A percentile compares a stretch with the other conserved stretches of the same genome.
phyloP scores from a whole-genome alignment of 2,329 filamentous ascomycete species.

The Aspergillus sp. region DNA sequence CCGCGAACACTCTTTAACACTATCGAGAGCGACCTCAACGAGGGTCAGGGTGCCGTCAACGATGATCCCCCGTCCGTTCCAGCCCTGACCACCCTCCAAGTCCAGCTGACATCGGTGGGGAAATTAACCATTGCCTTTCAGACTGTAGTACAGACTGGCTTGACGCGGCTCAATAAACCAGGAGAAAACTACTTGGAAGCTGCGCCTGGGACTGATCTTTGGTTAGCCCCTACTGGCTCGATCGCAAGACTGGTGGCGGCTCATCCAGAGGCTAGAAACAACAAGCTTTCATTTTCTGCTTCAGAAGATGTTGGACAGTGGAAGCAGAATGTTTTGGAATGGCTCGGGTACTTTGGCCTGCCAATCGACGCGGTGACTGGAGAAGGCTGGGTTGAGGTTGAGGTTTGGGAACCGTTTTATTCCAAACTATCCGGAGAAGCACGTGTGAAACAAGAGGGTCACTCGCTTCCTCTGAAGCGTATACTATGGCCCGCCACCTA shows the following conservation, averaged over 20 bases:
- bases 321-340: slow-evolving; percentile 38
- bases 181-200: slow-evolving; percentile 18
- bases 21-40: slow-evolving; percentile 32
- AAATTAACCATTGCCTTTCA: slow-evolving; percentile 39
- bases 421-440: slow-evolving; percentile 36
- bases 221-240: slow-evolving; percentile 42
- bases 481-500: slow-evolving; percentile 47
- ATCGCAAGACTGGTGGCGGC: slow-evolving; percentile 35
- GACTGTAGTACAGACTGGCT: slow-evolving; percentile 37
- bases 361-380: slow-evolving; percentile 29
- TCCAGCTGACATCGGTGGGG: slow-evolving; percentile 38
- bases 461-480: slow-evolving; percentile 38
- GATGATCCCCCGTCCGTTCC: slow-evolving; percentile 26
- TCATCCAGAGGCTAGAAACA: slow-evolving; percentile 21
- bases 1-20: slow-evolving; percentile 41
- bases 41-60: slow-evolving; percentile 27
- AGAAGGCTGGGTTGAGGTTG: slow-evolving; percentile 42
- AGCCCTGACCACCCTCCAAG: slow-evolving; percentile 37
- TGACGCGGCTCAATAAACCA: slow-evolving; percentile 32
- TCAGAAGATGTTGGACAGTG: slow-evolving; percentile 27
- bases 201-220: slow-evolving; percentile 36
- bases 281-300: slow-evolving; percentile 22
- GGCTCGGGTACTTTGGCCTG: slow-evolving; percentile 40
- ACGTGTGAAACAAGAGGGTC: slow-evolving; percentile 27
- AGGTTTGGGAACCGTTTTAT: slow-evolving; percentile 43